Percentiles rank a stretch among this genome's conserved stretches.
Evolutionary conservation across 1,284 basidiomycete species (phyloP).

Genomic region (Cystobasidium pallidum): DNA sequence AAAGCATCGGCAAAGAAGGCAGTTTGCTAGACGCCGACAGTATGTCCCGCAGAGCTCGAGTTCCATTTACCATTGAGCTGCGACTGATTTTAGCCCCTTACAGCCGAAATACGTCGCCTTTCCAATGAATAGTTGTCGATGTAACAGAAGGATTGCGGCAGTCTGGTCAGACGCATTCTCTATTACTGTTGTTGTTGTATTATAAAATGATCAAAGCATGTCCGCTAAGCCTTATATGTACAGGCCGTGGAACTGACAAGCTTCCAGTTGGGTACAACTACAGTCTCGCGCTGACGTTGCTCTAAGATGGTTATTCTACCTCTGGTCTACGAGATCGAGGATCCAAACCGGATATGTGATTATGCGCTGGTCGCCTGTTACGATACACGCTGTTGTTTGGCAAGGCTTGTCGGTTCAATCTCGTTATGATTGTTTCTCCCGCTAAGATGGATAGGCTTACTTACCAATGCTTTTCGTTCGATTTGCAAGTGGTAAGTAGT

Average conservation of each 20-base stretch:
- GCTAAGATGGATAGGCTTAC: no score
- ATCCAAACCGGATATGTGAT: no score
- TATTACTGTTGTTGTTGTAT: background rate
- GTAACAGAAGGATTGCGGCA: background rate
- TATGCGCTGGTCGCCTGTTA: no score
- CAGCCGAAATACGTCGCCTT: conserved; percentile 23
- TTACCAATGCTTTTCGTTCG: no score
- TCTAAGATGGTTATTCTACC: no score
- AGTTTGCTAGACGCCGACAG: conserved; percentile 35
- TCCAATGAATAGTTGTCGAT: background rate
- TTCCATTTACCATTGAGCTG: background rate
- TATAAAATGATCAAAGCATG: background rate
- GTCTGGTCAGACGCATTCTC: background rate
- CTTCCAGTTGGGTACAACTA: no score
- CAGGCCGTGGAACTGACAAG: background rate
- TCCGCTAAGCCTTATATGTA: background rate
- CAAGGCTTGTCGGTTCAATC: no score
- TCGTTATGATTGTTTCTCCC: no score
- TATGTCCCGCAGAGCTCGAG: background rate
- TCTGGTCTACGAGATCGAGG: no score
- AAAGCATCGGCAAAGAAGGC: conserved; percentile 35
- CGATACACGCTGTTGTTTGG: no score
- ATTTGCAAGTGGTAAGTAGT: background rate
- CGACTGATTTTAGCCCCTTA: background rate
- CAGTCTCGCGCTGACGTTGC: no score